These are phyloP conservation scores for Echium plantagineum DNA, from an alignment of 257 asterid species.

Conservation along the genomic window DNA sequence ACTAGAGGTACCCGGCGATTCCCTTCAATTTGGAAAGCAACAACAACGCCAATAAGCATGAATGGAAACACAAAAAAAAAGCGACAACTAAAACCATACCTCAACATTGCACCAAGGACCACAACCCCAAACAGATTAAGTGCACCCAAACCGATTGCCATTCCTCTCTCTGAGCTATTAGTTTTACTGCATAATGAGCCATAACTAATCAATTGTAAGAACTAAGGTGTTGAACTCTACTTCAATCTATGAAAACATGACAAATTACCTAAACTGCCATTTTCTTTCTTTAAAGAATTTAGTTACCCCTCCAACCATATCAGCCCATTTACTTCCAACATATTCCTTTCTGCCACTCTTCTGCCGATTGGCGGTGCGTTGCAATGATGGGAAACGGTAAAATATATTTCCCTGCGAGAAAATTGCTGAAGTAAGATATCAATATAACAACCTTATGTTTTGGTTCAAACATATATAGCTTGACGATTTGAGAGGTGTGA, in stretches of 20 bases:
- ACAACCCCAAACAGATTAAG: conserved; percentile 81
- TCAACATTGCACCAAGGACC: conserved; percentile 81
- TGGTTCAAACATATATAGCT: too few relatives aligned
- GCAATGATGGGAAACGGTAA: conserved; percentile 90
- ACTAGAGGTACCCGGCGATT: conserved; percentile 38
- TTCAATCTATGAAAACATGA: background rate
- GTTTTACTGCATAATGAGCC: conserved; percentile 52
- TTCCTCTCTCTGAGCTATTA: conserved; percentile 69
- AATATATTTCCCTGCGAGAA: conserved; percentile 80
- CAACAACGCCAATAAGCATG: conserved; percentile 17
- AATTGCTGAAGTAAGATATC: background rate
- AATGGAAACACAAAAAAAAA: conserved; percentile 11
- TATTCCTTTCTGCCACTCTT: conserved; percentile 69
- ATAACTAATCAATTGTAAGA: conserved; percentile 9
- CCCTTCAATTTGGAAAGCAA: conserved; percentile 46
- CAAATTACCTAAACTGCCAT: conserved; percentile 62
- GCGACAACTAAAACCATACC: conserved; percentile 39
- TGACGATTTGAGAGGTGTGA: background rate
- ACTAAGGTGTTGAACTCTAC: background rate
- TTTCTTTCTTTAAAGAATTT: conserved; percentile 63
- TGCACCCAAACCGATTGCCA: conserved; percentile 94
- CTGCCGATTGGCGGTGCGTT: conserved; percentile 87
- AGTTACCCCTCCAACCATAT: conserved; percentile 53
- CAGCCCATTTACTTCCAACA: conserved; percentile 62
- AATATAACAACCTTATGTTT: too few relatives aligned